A percentile compares a stretch with the other conserved stretches of the same genome.
Evolutionary conservation across 2,329 filamentous ascomycete genomes (phyloP).

Genomic region (Epichloe aotearoae): DNA sequence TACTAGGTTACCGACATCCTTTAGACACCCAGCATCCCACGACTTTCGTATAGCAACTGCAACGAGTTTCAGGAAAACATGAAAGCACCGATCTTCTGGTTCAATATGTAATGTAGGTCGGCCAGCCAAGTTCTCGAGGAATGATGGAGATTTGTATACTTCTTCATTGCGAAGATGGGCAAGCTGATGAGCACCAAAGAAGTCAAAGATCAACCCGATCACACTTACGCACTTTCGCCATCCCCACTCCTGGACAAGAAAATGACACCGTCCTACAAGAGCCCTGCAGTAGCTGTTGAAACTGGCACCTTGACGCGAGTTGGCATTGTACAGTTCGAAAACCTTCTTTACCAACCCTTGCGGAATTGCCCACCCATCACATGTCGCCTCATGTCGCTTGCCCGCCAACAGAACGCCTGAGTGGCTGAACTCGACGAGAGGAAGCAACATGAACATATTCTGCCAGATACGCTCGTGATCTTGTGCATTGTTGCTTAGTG

Average conservation of each 20-base stretch:
- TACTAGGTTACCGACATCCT: constrained; percentile 48
- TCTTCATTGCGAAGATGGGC: constrained; percentile 53
- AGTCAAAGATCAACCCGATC: constrained; percentile 51
- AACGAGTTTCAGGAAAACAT: constrained; percentile 53
- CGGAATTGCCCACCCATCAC: constrained; percentile 48
- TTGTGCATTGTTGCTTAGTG: constrained; percentile 28
- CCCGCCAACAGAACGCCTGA: constrained; percentile 32
- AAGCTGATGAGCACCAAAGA: constrained; percentile 50
- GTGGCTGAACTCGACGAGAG: constrained; percentile 46
- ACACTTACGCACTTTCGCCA: constrained; percentile 46
- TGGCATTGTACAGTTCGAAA: constrained; percentile 44
- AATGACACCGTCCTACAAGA: constrained; percentile 46
- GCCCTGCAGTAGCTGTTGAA: constrained; percentile 55
- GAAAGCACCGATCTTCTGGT: constrained; percentile 48
- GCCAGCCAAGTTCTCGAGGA: constrained; percentile 41
- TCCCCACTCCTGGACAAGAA: constrained; percentile 51
- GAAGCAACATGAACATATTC: constrained; percentile 45
- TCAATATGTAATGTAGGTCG: constrained; percentile 35
- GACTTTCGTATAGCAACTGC: constrained; percentile 43
- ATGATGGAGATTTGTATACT: constrained; percentile 44
- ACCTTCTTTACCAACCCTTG: constrained; percentile 43
- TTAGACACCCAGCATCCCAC: constrained; percentile 31
- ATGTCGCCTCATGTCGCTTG: constrained; percentile 14
- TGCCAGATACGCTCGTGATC: constrained; percentile 45
- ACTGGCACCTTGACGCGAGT: constrained; percentile 40